Conservation (phyloP, 306 rosid genomes). For the Acacia melanoxylon region DNA sequence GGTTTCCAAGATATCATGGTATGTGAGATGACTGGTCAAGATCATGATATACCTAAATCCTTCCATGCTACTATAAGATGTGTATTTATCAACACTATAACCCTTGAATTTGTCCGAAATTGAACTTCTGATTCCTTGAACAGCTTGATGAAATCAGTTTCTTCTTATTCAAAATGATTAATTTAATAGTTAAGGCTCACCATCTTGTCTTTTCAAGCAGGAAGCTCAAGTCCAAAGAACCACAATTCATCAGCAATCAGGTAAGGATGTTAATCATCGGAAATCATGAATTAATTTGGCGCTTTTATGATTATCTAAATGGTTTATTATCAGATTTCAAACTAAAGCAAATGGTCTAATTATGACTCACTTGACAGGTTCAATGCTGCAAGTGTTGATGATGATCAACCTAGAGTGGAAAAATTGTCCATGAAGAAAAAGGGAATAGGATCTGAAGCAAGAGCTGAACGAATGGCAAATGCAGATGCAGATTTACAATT, state of each 20-base stretch:
- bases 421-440: slow-evolving; percentile 76
- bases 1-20: background rate
- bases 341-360: slow-evolving; percentile 21
- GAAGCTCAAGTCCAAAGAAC: slow-evolving; percentile 53
- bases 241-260: slow-evolving; percentile 44
- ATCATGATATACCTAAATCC: background rate
- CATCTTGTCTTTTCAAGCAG: slow-evolving; percentile 52
- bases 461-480: slow-evolving; percentile 75
- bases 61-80: background rate
- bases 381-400: slow-evolving; percentile 42
- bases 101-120: slow-evolving; percentile 16
- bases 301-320: background rate
- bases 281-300: slow-evolving; percentile 40
- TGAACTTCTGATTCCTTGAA: slow-evolving; percentile 19
- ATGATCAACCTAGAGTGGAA: slow-evolving; percentile 65
- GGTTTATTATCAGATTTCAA: slow-evolving; percentile 7
- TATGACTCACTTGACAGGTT: slow-evolving; percentile 44
- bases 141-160: slow-evolving; percentile 8
- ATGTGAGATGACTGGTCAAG: background rate
- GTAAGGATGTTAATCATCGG: slow-evolving; percentile 41
- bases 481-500: slow-evolving; percentile 80
- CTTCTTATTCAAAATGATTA: background rate
- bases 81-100: slow-evolving; percentile 25
- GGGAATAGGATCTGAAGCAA: slow-evolving; percentile 87
- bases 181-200: slow-evolving; percentile 22